Base-by-base conservation (phyloP, 106 monocot species). In the Acorus calamus region DNA sequence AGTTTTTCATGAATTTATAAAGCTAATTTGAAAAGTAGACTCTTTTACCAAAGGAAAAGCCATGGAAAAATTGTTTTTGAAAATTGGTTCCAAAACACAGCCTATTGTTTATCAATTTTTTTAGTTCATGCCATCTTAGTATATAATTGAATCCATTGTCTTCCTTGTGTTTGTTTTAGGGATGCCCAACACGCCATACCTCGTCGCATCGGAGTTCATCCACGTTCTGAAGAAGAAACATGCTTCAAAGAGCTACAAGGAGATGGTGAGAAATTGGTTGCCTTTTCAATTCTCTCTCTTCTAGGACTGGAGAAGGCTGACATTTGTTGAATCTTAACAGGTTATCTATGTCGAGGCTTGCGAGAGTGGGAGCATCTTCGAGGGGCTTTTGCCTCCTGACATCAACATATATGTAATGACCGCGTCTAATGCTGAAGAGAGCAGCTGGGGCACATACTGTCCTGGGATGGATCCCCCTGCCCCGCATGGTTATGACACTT, bases 281-380 rank as follows among this genome's bases (percentile, higher is more conserved):
- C 45, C 44, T 8, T 9, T 5, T 12, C 3, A 49, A 44, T 44
- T 28, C 42, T 7, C 14, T 6, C 46, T 13, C 28, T 28, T 28
- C 28, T 28, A 28, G 28, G 28, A 28, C 28, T 28, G 28, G 28
- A 28, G 28, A 28, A 1, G 28, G 28, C 28, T 28, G 28, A n/a
- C 28, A 28, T 28, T 28, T 28, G 28, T 28, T 28, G 28, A 28
- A 28, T 28, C 28, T 28, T 28, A n/a, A 42, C 62, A 93, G 93
- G 82, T 94, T 62, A 78, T 94, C 8, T 94, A 94, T 65, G 84
- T 94, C 42, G 94, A 94, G 76, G 86, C 94, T 42, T 94, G 94
- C 47, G 94, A 94, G 56, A 89, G 89, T 63, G 94, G 94, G 53
- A 94, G 89, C 46, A 76, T 94, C 41, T 94, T 94, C 65, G 89